Conservation (phyloP, 257 asterid genomes). For the Penstemon newberryi region DNA sequence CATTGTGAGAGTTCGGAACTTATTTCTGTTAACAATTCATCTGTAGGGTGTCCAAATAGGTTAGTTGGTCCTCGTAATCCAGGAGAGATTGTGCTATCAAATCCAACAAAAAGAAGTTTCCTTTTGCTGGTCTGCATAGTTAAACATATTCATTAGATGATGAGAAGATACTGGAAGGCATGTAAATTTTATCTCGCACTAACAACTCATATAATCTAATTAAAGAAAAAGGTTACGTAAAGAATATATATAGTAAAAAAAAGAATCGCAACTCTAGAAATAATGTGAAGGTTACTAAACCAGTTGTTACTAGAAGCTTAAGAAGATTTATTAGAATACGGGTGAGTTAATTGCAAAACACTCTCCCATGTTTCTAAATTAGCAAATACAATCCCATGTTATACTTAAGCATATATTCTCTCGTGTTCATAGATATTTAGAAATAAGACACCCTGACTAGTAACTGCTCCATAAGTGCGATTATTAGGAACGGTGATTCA, state of each 20-base stretch:
- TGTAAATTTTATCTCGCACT: conserved; percentile 12
- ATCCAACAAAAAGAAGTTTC: conserved; percentile 76
- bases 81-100: conserved; percentile 69
- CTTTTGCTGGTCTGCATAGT: conserved; percentile 66
- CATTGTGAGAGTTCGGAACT: conserved; percentile 64
- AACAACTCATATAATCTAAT: conserved; percentile 13
- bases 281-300: background rate
- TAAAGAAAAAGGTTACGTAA: background rate
- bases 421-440: too few relatives aligned
- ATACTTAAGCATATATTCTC: too few relatives aligned
- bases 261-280: background rate
- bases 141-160: conserved; percentile 30
- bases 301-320: too few relatives aligned
- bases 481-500: too few relatives aligned
- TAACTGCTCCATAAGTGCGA: too few relatives aligned
- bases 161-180: conserved; percentile 18
- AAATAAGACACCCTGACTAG: too few relatives aligned
- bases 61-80: conserved; percentile 97
- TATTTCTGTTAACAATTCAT: conserved; percentile 63
- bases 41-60: conserved; percentile 95
- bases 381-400: too few relatives aligned
- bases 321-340: too few relatives aligned
- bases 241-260: background rate
- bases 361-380: too few relatives aligned
- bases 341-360: too few relatives aligned